phyloP scores from a whole-genome alignment of 768 basidiomycete species.

The Mycena amicta region DNA sequence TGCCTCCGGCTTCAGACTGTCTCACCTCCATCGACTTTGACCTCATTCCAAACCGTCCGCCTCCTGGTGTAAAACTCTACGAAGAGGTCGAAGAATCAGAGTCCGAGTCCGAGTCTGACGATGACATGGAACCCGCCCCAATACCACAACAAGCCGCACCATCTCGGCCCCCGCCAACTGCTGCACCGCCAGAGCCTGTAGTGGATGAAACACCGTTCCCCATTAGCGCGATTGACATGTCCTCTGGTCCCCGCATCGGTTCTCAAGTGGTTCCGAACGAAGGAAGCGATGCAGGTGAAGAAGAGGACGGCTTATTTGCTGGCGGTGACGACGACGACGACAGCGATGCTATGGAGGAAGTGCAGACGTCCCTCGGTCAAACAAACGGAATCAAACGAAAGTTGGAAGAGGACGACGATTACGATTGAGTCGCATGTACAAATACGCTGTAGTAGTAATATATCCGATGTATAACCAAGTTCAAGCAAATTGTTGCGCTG shows the following conservation, averaged over 20 bases:
- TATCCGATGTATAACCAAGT: conserved; percentile 16
- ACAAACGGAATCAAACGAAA: conserved; percentile 75
- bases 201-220: conserved; percentile 57
- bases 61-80: conserved; percentile 72
- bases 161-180: conserved; percentile 28
- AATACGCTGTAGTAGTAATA: conserved; percentile 10
- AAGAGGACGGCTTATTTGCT: conserved; percentile 77
- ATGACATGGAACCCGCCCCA: conserved; percentile 70
- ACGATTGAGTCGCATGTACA: conserved; percentile 33
- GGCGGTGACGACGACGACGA: conserved; percentile 78
- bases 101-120: conserved; percentile 65
- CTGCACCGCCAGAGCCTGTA: conserved; percentile 39
- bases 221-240: conserved; percentile 62
- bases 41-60: conserved; percentile 81
- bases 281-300: conserved; percentile 72
- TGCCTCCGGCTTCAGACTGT: conserved; percentile 72
- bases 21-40: conserved; percentile 85
- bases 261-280: conserved; percentile 47
- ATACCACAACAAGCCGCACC: conserved; percentile 40
- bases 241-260: conserved; percentile 67
- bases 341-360: conserved; percentile 83
- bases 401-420: conserved; percentile 85
- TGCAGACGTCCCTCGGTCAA: conserved; percentile 53
- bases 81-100: conserved; percentile 84
- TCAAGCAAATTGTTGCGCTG: conserved; percentile 17